These are phyloP conservation scores for Scolecobasidium constrictum DNA, from an alignment of 2,329 filamentous ascomycete genomes.

Conservation along the genomic window DNA sequence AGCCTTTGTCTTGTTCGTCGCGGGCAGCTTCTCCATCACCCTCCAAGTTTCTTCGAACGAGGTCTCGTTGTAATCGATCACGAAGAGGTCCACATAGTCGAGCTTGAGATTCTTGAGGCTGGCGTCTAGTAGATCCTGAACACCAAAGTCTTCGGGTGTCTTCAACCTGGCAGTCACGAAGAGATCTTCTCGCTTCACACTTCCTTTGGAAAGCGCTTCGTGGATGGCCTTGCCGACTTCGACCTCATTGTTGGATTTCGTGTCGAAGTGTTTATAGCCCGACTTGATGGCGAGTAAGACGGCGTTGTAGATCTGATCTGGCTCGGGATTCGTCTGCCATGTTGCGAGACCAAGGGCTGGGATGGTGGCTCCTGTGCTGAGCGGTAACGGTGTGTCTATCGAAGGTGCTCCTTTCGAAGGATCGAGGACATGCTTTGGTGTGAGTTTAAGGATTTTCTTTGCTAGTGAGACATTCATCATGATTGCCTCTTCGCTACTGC, in stretches of 20 bases:
- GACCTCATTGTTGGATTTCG: conserved; percentile 40
- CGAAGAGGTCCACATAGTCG: conserved; percentile 8
- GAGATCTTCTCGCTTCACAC: conserved; percentile 22
- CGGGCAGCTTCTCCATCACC: conserved; percentile 10
- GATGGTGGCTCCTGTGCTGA: conserved; percentile 28
- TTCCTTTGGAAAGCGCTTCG: conserved; percentile 20
- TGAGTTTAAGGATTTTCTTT: conserved; percentile 27
- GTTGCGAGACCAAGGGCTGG: conserved; percentile 28
- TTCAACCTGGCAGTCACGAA: conserved; percentile 29
- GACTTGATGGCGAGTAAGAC: conserved; percentile 36
- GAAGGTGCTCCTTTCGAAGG: conserved; percentile 26
- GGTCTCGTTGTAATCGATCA: conserved; percentile 10
- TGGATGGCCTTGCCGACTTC: conserved; percentile 32
- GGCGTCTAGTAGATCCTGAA: conserved; percentile 12
- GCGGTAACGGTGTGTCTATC: conserved; percentile 26
- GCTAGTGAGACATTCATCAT: conserved; percentile 27
- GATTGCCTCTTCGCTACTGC: no score
- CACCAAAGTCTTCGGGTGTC: conserved; percentile 20
- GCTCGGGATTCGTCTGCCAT: conserved; percentile 26
- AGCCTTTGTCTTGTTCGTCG: neutral
- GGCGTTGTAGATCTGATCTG: conserved; percentile 37
- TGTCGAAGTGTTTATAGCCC: conserved; percentile 50
- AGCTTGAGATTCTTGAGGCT: conserved; percentile 7
- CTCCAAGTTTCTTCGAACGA: conserved; percentile 43
- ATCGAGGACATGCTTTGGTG: conserved; percentile 24